Conservation (phyloP, 225 moss, liverwort and hornwort species). For the Physcomitrellopsis africana region DNA sequence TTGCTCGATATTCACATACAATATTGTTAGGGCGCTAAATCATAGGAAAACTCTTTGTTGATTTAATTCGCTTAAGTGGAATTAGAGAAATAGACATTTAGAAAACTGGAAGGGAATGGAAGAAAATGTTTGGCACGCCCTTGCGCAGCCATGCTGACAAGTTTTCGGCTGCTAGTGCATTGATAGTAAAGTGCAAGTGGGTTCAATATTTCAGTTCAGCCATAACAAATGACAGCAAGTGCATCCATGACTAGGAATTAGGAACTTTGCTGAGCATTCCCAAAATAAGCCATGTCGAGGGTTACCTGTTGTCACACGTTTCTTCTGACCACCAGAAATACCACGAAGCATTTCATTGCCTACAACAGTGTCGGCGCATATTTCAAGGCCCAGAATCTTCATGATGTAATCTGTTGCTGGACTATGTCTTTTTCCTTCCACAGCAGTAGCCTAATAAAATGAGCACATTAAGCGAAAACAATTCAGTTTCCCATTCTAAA, state of each 20-base stretch:
- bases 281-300: neutral
- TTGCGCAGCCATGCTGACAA: neutral
- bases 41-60: neutral
- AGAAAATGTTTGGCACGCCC: neutral
- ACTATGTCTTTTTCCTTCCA: conserved; percentile 71
- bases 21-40: neutral
- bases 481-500: neutral
- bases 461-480: neutral
- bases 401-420: conserved; percentile 77
- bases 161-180: neutral
- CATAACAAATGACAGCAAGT: neutral
- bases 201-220: neutral
- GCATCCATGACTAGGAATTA: neutral
- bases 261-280: conserved; percentile 14
- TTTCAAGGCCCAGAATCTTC: conserved; percentile 85
- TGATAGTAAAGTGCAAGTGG: neutral
- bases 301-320: conserved; percentile 84
- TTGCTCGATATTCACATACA: too few species aligned
- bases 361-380: conserved; percentile 86
- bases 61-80: neutral
- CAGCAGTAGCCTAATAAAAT: conserved; percentile 41
- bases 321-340: conserved; percentile 90
- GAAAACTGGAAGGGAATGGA: neutral
- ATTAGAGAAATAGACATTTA: neutral
- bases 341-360: conserved; percentile 91